phyloP scores from a whole-genome alignment of 805 yeast species.

The Metschnikowia arizonensis region DNA sequence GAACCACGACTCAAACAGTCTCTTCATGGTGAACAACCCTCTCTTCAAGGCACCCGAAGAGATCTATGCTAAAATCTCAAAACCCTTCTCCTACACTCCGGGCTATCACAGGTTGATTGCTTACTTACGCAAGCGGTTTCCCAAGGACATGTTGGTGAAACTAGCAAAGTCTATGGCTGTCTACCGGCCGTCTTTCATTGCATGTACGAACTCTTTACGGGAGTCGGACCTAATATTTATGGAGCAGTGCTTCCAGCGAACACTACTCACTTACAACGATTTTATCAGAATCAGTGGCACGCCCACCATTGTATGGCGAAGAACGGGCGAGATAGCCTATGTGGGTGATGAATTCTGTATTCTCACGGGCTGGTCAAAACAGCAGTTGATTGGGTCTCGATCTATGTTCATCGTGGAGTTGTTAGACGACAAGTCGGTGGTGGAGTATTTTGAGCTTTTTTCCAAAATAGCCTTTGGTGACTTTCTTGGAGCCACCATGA shows the following conservation, averaged over 20 bases:
- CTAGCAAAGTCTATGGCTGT: conserved; percentile 88
- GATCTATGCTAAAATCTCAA: conserved; percentile 67
- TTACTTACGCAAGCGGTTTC: conserved; percentile 69
- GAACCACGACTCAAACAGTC: not conserved
- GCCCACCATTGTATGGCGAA: conserved; percentile 92
- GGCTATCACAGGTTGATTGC: conserved; percentile 81
- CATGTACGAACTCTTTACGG: conserved; percentile 81
- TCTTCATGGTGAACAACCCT: conserved; percentile 8
- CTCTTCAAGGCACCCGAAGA: conserved; percentile 62
- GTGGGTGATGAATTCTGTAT: conserved; percentile 93
- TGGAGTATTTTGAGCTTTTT: conserved; percentile 84
- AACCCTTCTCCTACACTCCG: conserved; percentile 84
- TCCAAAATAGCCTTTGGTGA: conserved; percentile 87
- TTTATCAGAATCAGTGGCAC: conserved; percentile 84
- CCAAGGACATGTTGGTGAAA: conserved; percentile 62
- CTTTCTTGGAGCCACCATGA: conserved; percentile 80
- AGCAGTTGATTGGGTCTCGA: conserved; percentile 56
- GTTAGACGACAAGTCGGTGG: conserved; percentile 81
- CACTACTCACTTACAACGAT: conserved; percentile 82
- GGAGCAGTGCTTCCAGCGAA: conserved; percentile 94
- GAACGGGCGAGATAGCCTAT: conserved; percentile 93
- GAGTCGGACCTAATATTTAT: conserved; percentile 90
- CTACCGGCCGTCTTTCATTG: conserved; percentile 88
- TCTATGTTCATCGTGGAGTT: conserved; percentile 75
- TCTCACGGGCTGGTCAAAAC: conserved; percentile 84